phyloP scores from a whole-genome alignment of 2,329 filamentous ascomycete species.

The Intubia oerlemansii region DNA sequence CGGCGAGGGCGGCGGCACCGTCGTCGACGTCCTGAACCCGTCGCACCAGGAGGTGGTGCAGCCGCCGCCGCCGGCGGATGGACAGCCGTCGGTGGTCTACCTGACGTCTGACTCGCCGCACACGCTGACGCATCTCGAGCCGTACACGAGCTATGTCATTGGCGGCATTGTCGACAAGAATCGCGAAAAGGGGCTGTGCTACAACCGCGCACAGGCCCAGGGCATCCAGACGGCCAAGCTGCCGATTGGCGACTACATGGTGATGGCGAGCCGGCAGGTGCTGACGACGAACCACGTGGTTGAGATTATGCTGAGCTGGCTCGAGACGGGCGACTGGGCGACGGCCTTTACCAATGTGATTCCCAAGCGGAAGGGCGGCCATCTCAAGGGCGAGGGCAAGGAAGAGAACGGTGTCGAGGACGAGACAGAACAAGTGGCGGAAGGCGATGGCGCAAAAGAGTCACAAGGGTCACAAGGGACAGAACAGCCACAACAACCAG shows the following conservation, averaged over 20 bases:
- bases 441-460: neutral
- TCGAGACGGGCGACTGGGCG: conserved; percentile 82
- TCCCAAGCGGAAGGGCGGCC: conserved; percentile 72
- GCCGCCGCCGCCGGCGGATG: conserved; percentile 6
- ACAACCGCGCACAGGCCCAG: conserved; percentile 52
- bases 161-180: conserved; percentile 94
- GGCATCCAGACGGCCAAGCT: conserved; percentile 76
- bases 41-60: conserved; percentile 1
- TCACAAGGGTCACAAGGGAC: neutral
- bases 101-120: conserved; percentile 81
- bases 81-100: conserved; percentile 44
- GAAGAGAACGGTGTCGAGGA: conserved; percentile 11
- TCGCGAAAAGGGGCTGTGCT: conserved; percentile 84
- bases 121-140: conserved; percentile 62
- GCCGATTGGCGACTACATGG: conserved; percentile 87
- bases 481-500: neutral
- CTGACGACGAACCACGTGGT: conserved; percentile 89
- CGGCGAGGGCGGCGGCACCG: conserved; percentile 26
- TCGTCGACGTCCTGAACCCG: conserved; percentile 43
- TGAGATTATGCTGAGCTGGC: conserved; percentile 88
- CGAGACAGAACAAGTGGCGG: neutral
- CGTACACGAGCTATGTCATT: conserved; percentile 79
- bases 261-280: conserved; percentile 71
- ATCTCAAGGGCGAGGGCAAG: conserved; percentile 22
- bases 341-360: conserved; percentile 74